Conservation (phyloP, 2,329 filamentous ascomycete species). For the Trichoderma oligosporum region DNA sequence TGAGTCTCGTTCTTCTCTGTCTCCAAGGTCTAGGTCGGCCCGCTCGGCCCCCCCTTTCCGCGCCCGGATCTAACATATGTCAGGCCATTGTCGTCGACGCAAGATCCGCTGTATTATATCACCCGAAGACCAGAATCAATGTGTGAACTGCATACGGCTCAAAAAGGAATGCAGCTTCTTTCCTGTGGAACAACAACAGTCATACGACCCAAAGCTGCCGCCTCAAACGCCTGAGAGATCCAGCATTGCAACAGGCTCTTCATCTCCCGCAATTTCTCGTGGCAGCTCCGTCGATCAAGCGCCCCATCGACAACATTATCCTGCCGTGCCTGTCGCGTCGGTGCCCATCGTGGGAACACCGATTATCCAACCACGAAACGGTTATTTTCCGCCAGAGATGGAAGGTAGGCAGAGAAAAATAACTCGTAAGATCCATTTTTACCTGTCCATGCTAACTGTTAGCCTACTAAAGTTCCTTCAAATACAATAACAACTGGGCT, state of each 20-base stretch:
- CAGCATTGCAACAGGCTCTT: constrained; percentile 44
- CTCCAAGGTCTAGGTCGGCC: not conserved
- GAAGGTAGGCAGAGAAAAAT: constrained; percentile 39
- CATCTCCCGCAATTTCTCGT: constrained; percentile 45
- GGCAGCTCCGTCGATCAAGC: constrained; percentile 42
- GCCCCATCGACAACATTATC: constrained; percentile 38
- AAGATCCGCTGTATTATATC: constrained; percentile 89
- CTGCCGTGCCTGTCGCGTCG: constrained; percentile 42
- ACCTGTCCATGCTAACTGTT: not conserved
- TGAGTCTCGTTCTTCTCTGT: constrained; percentile 50
- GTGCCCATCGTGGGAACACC: constrained; percentile 41
- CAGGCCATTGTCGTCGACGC: constrained; percentile 85
- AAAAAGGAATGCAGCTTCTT: constrained; percentile 94
- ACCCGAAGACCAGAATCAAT: constrained; percentile 71
- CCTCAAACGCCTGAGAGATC: constrained; percentile 39
- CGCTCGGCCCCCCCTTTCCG: not conserved
- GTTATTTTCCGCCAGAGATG: constrained; percentile 38
- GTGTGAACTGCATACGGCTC: constrained; percentile 86
- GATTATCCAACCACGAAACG: constrained; percentile 38
- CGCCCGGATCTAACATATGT: not conserved
- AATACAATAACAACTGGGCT: constrained; percentile 32
- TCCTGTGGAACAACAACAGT: constrained; percentile 74
- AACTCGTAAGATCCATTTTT: not conserved
- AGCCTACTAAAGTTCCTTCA: constrained; percentile 31
- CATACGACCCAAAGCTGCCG: constrained; percentile 44